A percentile compares a stretch with the other conserved stretches of the same genome.
Evolutionary conservation across 2,329 filamentous ascomycete genomes (phyloP).

Genomic region (Nemania serpens): DNA sequence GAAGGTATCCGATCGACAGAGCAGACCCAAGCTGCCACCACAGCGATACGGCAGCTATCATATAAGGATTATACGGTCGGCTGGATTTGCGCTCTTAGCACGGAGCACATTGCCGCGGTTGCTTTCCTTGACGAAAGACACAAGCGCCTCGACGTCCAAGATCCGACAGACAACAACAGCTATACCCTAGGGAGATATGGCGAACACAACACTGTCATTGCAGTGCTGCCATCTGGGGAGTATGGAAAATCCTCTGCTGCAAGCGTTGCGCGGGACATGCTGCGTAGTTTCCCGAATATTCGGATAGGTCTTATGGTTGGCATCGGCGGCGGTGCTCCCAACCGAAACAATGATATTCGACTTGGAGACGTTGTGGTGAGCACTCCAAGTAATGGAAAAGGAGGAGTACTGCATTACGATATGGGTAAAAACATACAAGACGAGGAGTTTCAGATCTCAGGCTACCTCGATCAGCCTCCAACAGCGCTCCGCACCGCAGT

Average conservation of each 20-base stretch:
- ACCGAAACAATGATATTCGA: slow-evolving; percentile 5
- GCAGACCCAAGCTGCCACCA: too few species aligned
- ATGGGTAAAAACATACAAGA: slow-evolving; percentile 10
- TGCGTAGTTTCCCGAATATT: slow-evolving; percentile 40
- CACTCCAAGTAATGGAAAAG: background rate
- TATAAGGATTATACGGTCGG: slow-evolving; percentile 19
- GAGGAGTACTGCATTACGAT: slow-evolving; percentile 16
- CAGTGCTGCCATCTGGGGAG: slow-evolving; percentile 34
- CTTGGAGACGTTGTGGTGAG: slow-evolving; percentile 18
- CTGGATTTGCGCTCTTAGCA: slow-evolving; percentile 11
- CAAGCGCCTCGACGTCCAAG: background rate
- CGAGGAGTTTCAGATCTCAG: background rate
- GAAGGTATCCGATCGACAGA: too few species aligned
- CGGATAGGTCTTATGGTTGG: slow-evolving; percentile 43
- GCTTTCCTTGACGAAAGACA: slow-evolving; percentile 7
- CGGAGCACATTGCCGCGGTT: slow-evolving; percentile 5
- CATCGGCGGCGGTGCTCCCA: slow-evolving; percentile 45
- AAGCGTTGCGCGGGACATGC: slow-evolving; percentile 38
- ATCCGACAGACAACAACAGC: background rate
- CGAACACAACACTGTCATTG: slow-evolving; percentile 34
- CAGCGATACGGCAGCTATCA: too few species aligned
- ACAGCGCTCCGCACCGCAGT: background rate
- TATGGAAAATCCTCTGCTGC: slow-evolving; percentile 38
- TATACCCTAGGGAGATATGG: slow-evolving; percentile 30
- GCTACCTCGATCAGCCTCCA: slow-evolving; percentile 10